A percentile compares a stretch with the other conserved stretches of the same genome.
phyloP scores from a whole-genome alignment of 805 yeast genomes.

The Metschnikowia cerradonensis region DNA sequence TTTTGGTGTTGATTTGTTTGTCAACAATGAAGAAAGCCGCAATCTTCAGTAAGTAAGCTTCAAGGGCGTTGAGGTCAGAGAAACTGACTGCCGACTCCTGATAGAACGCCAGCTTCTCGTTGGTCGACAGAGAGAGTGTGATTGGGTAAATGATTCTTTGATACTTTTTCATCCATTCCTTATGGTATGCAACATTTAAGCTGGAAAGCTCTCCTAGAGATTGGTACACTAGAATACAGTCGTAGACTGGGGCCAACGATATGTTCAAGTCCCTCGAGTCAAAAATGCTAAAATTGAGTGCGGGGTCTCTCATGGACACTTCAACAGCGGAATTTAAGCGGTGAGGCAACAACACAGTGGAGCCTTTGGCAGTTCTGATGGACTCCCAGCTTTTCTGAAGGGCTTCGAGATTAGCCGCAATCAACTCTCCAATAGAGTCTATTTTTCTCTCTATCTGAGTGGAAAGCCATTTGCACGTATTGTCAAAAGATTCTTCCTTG shows the following conservation, averaged over 20 bases:
- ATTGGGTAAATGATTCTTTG: slow-evolving; percentile 67
- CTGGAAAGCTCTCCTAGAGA: slow-evolving; percentile 63
- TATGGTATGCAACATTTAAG: slow-evolving; percentile 59
- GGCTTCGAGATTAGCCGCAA: slow-evolving; percentile 49
- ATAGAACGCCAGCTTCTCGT: slow-evolving; percentile 25
- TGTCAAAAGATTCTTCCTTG: slow-evolving; percentile 66
- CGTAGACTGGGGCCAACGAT: slow-evolving; percentile 71
- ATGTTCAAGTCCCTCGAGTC: slow-evolving; percentile 39
- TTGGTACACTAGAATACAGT: slow-evolving; percentile 76
- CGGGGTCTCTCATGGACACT: slow-evolving; percentile 61
- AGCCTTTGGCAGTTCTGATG: slow-evolving; percentile 40
- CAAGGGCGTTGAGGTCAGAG: slow-evolving; percentile 36
- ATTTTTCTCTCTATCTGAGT: slow-evolving; percentile 59
- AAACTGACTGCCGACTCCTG: slow-evolving; percentile 31
- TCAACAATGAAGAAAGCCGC: slow-evolving; percentile 79
- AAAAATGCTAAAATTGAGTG: slow-evolving; percentile 46
- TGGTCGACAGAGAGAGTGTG: slow-evolving; percentile 29
- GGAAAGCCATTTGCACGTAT: slow-evolving; percentile 61
- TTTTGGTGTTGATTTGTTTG: slow-evolving; percentile 57
- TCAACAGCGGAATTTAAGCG: slow-evolving; percentile 87
- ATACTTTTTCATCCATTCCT: slow-evolving; percentile 68
- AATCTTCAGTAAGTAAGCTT: slow-evolving; percentile 55
- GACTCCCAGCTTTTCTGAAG: slow-evolving; percentile 61
- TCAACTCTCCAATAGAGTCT: slow-evolving; percentile 50
- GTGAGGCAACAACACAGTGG: slow-evolving; percentile 43